Conservation (phyloP, 2,329 filamentous ascomycete species). For the Hypoxylon sp. region DNA sequence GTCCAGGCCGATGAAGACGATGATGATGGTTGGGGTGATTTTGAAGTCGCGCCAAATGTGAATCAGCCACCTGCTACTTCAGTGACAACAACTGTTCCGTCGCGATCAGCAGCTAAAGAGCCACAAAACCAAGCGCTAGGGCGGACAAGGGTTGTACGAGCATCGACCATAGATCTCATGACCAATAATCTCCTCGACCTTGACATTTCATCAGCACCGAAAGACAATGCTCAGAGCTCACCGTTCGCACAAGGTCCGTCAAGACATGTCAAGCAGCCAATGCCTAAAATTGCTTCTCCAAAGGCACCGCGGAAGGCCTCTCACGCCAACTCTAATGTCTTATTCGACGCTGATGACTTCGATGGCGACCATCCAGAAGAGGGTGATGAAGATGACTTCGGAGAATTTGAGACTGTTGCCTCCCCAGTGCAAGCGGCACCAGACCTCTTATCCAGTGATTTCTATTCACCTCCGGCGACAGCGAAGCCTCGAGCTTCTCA, state of each 20-base stretch:
- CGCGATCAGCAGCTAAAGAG: slow-evolving; percentile 22
- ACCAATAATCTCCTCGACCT: slow-evolving; percentile 66
- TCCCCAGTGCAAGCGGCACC: slow-evolving; percentile 45
- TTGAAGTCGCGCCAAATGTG: slow-evolving; percentile 68
- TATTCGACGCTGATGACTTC: slow-evolving; percentile 76
- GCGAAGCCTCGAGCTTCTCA: slow-evolving; percentile 51
- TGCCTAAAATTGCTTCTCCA: slow-evolving; percentile 30
- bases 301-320: slow-evolving; percentile 35
- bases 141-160: slow-evolving; percentile 59
- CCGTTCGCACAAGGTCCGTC: slow-evolving; percentile 30
- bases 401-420: slow-evolving; percentile 69
- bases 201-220: slow-evolving; percentile 29
- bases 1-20: slow-evolving; percentile 59
- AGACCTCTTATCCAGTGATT: slow-evolving; percentile 60
- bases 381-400: slow-evolving; percentile 70
- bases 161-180: slow-evolving; percentile 68
- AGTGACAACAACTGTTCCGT: slow-evolving; percentile 22
- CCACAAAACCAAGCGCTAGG: slow-evolving; percentile 32
- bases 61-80: slow-evolving; percentile 43
- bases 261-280: slow-evolving; percentile 27
- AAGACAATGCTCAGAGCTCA: slow-evolving; percentile 27
- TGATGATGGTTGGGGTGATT: slow-evolving; percentile 77
- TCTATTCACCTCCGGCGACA: slow-evolving; percentile 51
- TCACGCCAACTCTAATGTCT: slow-evolving; percentile 65
- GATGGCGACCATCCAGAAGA: slow-evolving; percentile 59